phyloP scores from a whole-genome alignment of 495 filamentous ascomycete genomes.

The Antarctomyces pellizariae region DNA sequence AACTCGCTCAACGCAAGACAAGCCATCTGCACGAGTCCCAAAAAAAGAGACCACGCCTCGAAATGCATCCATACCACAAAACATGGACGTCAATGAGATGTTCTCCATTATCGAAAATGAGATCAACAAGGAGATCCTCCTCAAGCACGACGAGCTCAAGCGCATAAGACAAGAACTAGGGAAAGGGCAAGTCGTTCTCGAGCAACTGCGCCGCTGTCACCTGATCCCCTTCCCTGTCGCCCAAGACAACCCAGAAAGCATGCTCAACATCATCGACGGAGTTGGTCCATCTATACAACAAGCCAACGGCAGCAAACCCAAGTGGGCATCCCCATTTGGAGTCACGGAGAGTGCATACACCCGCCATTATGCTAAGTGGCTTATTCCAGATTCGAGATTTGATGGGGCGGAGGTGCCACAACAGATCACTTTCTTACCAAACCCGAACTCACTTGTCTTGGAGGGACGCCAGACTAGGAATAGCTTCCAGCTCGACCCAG shows the following conservation, averaged over 20 bases:
- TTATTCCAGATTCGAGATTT: slow-evolving; percentile 72
- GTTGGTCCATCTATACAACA: slow-evolving; percentile 39
- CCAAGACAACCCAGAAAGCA: slow-evolving; percentile 32
- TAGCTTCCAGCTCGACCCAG: slow-evolving; percentile 33
- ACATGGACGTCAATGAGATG: slow-evolving; percentile 2
- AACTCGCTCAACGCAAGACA: too few species aligned
- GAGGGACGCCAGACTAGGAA: slow-evolving; percentile 57
- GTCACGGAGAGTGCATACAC: slow-evolving; percentile 81
- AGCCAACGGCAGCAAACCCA: slow-evolving; percentile 29
- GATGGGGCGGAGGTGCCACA: slow-evolving; percentile 34
- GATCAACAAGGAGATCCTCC: slow-evolving; percentile 71
- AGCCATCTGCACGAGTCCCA: too few species aligned
- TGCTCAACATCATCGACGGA: slow-evolving; percentile 43
- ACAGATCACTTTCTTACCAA: slow-evolving; percentile 12
- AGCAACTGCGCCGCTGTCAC: slow-evolving; percentile 79
- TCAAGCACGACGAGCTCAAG: slow-evolving; percentile 85
- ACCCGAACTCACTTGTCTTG: too few species aligned
- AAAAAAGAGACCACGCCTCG: too few species aligned
- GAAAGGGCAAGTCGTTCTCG: slow-evolving; percentile 85
- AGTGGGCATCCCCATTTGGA: slow-evolving; percentile 59
- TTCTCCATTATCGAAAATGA: slow-evolving; percentile 42
- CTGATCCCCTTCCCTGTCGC: slow-evolving; percentile 65
- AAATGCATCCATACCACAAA: too few species aligned
- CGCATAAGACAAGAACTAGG: slow-evolving; percentile 91
- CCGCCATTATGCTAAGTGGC: slow-evolving; percentile 82